These are phyloP conservation scores for Curvularia sp. DNA, from an alignment of 2,329 filamentous ascomycete genomes.

Conservation along the genomic window DNA sequence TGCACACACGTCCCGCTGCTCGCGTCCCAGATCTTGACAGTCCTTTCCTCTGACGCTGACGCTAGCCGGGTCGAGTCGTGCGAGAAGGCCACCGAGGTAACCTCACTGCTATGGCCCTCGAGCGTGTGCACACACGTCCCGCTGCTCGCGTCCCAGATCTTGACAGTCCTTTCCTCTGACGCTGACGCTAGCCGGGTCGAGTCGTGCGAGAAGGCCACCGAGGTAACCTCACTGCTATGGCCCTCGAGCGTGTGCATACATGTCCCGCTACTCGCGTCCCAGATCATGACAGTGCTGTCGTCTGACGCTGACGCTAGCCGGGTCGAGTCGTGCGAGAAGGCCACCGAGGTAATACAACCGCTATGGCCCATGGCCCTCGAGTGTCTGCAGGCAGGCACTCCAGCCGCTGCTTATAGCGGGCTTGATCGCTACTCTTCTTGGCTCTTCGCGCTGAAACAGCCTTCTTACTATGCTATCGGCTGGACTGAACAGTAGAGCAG, in stretches of 20 bases:
- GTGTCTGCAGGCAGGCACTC: constrained; percentile 25
- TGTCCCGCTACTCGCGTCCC: no score
- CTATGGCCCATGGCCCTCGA: constrained; percentile 30
- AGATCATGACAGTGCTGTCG: no score
- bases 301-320: neutral
- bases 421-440: neutral
- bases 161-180: no score
- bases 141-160: no score
- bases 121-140: no score
- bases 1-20: neutral
- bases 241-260: no score
- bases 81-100: neutral
- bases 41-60: no score
- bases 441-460: constrained; percentile 1
- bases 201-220: constrained; percentile 17
- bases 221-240: no score
- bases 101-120: no score
- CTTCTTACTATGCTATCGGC: neutral
- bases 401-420: neutral
- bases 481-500: constrained; percentile 6
- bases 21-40: neutral
- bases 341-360: constrained; percentile 14
- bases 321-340: constrained; percentile 2
- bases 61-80: neutral
- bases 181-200: neutral